A percentile compares a stretch with the other conserved stretches of the same genome.
Conservation (phyloP, 371 early-diverging fungal species). For the Circinella umbellata region DNA sequence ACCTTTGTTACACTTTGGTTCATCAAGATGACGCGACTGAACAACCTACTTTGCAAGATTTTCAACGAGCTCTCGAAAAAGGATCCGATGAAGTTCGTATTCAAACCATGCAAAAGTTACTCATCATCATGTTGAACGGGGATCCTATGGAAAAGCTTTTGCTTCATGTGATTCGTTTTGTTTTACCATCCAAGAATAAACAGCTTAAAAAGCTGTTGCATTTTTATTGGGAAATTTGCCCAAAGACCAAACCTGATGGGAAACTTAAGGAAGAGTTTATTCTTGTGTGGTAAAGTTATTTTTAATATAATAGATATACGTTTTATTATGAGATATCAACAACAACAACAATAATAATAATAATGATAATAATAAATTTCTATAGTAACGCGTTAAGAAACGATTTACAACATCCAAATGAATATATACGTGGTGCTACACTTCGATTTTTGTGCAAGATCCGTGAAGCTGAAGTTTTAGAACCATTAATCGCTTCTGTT, state of each 20-base stretch:
- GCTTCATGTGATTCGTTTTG: conserved; percentile 97
- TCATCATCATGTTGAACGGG: conserved; percentile 90
- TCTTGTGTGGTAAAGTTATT: conserved; percentile 81
- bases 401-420: conserved; percentile 99
- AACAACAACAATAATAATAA: too few species aligned
- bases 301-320: not conserved
- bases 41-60: conserved; percentile 69
- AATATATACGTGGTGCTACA: conserved; percentile 96
- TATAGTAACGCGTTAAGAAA: conserved; percentile 93
- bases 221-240: conserved; percentile 97
- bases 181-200: conserved; percentile 91
- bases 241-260: conserved; percentile 91
- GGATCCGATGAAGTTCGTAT: conserved; percentile 91
- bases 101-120: conserved; percentile 91
- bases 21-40: conserved; percentile 71
- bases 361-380: not conserved
- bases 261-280: conserved; percentile 96
- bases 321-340: too few species aligned
- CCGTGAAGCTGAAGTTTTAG: conserved; percentile 91
- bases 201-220: conserved; percentile 95
- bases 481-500: conserved; percentile 91
- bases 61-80: conserved; percentile 84
- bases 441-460: conserved; percentile 96
- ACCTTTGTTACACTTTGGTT: conserved; percentile 74
- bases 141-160: conserved; percentile 89